Conservation (phyloP, 345 rosid genomes). For the Rhizophora apiculata region DNA sequence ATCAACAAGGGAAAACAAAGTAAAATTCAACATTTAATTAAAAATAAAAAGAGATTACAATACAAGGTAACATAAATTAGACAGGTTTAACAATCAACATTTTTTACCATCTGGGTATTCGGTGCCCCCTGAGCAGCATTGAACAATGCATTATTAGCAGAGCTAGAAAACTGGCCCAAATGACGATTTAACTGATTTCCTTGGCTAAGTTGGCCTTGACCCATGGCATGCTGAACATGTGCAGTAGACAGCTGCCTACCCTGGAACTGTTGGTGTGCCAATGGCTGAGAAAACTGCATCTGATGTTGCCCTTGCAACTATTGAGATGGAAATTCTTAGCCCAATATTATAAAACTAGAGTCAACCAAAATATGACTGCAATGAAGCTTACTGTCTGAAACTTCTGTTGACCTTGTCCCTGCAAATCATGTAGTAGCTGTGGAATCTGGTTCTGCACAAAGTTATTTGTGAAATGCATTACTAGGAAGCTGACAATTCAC, state of each 20-base stretch:
- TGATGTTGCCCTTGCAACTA: constrained; percentile 83
- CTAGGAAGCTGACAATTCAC: not conserved
- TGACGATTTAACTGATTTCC: constrained; percentile 72
- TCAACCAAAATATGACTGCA: not conserved
- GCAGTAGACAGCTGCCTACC: constrained; percentile 76
- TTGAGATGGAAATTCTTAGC: constrained; percentile 11
- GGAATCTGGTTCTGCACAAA: constrained; percentile 52
- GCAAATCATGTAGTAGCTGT: constrained; percentile 66
- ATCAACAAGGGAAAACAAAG: constrained; percentile 2
- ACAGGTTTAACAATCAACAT: constrained; percentile 9
- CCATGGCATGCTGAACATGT: constrained; percentile 71
- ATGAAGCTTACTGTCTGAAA: constrained; percentile 51
- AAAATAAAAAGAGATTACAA: not conserved
- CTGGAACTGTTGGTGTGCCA: constrained; percentile 88
- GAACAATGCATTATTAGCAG: constrained; percentile 71
- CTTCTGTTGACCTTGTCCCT: constrained; percentile 71
- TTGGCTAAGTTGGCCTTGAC: constrained; percentile 85
- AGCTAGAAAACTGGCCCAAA: constrained; percentile 69
- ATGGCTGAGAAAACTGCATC: constrained; percentile 83
- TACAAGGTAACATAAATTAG: constrained; percentile 7
- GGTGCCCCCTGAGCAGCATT: constrained; percentile 86
- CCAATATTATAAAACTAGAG: not conserved
- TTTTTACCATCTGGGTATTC: constrained; percentile 76
- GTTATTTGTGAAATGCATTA: not conserved
- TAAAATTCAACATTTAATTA: not conserved